Base-by-base conservation (phyloP, 345 rosid species). In the Sisymbrium altissimum region DNA sequence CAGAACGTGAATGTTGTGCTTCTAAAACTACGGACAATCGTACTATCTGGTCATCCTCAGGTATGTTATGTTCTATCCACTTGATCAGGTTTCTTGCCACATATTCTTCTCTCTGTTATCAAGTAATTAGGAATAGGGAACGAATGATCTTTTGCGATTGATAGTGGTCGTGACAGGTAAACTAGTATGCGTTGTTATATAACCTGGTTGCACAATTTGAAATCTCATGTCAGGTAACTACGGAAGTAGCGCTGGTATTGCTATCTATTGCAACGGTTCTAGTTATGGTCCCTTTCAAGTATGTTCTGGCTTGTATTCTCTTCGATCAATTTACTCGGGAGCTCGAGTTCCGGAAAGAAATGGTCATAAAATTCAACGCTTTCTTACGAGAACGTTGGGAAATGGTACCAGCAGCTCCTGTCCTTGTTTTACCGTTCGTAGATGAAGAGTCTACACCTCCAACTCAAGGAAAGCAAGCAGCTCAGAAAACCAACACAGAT, bases 41-140 rank as follows among this genome's bases (percentile, higher is more conserved):
- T 91, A 63, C 87, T 94, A 23, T 84, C 97, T 44, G 98, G 97
- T 64, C 95, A 94, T 49, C 96, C 98, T 79, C 95, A 94, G 98
- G 98, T 91, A 87, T 73, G 76, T 45, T 91, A 87, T 70, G 76
- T 58, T 79, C 30, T 29, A 39, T 11, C 44, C 29, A 44, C 59
- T 45, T 7, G 39, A 62, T 52, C 63, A 52, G 33, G 60, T 58
- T 58, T 45, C 36, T 13, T 39, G 44, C 27, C 35, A 66, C 27
- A 0, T 36, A 2, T 13, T 61, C 61, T 41, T 60, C 21, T 11
- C 36, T 38, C 23, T 36, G 53, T 17, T 58, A 23, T n/a, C 3
- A 57, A 65, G 35, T 60, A 54, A 62, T 39, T 32, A 4, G 7
- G 38, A 48, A 14, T 13, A 27, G 35, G 35, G 8, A 13, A 63